Evolutionary conservation across 2,329 filamentous ascomycete genomes (phyloP).

Genomic region (Xylaria hypoxylon): DNA sequence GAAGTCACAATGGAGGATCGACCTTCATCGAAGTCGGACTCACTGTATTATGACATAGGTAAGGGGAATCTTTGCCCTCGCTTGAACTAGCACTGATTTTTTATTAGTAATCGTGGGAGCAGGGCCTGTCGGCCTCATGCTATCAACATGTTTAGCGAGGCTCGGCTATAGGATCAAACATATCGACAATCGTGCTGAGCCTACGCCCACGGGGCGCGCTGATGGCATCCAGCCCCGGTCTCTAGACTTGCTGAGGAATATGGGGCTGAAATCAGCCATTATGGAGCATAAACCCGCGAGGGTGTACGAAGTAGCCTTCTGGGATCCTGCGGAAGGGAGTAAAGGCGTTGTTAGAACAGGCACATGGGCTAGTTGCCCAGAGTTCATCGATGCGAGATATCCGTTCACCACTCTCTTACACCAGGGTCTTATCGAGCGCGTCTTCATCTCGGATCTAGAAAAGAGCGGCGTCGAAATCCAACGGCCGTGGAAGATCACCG

Average conservation of each 20-base stretch:
- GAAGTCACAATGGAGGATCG: conserved; percentile 42
- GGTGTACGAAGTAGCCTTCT: conserved; percentile 82
- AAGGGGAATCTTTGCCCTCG: conserved; percentile 37
- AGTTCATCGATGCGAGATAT: conserved; percentile 80
- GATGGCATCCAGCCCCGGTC: conserved; percentile 94
- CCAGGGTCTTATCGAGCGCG: conserved; percentile 77
- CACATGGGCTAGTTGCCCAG: conserved; percentile 88
- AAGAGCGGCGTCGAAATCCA: conserved; percentile 71
- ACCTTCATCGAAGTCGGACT: conserved; percentile 35
- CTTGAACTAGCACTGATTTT: conserved; percentile 39
- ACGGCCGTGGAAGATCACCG: conserved; percentile 72
- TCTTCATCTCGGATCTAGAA: conserved; percentile 74
- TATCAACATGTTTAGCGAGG: conserved; percentile 87
- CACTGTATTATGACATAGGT: conserved; percentile 60
- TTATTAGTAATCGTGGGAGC: conserved; percentile 84
- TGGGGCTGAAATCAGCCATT: conserved; percentile 87
- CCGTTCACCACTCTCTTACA: conserved; percentile 78
- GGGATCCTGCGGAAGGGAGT: conserved; percentile 70
- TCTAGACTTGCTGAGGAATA: conserved; percentile 85
- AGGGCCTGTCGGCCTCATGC: conserved; percentile 86
- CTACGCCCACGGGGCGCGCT: conserved; percentile 85
- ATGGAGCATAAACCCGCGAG: conserved; percentile 90
- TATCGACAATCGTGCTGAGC: conserved; percentile 89
- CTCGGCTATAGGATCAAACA: conserved; percentile 98
- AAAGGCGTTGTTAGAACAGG: conserved; percentile 73